Base-by-base conservation (phyloP, 805 yeast genomes). In the Ogataea neopini region DNA sequence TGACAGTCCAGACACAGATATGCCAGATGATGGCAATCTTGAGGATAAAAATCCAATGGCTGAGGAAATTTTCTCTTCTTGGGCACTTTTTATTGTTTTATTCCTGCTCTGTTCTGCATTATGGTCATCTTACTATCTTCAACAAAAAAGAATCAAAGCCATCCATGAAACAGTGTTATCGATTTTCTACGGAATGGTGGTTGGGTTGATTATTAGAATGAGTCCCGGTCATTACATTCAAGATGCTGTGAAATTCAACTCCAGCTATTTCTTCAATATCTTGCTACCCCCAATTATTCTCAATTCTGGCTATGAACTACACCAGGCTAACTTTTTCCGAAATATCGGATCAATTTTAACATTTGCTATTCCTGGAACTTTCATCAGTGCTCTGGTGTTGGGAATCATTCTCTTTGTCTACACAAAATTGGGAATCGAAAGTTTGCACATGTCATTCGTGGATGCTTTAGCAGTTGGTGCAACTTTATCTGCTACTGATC, bases 381-480 rank as follows among this genome's bases (percentile, higher is more conserved):
- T 95, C 59, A 80, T 94, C 33, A 87, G 96, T 32, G 88, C 98
- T 0, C 75, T 89, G 45, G 97, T 94, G 1, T 70, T 94, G 33
- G 99, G 99, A n/a, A 73, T 83, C 3, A 85, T 94, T 29, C 67
- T 94, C 44, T 94, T 80, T 63, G 72, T 91, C 19, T 94, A 97
- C 95, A 88, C 99, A 0, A 80, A 88, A 6, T 65, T 94, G 58
- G 98, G 99, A 1, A 68, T 95, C 17, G 99, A 94, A 62, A 88
- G 92, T 35, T 80, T 94, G 33, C 72, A 83, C 52, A 81, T 94
- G 46, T 92, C 96, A 43, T 90, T 92, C 69, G 96, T 94, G n/a
- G 97, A 92, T 66, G 97, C 98, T 0, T 74, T 94, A 47, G 92
- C 97, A 0, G 96, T 94, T 14, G 99, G 99, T 19, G 99, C 99